Conservation (phyloP, 2,329 filamentous ascomycete genomes). For the Colletotrichum trifolii region DNA sequence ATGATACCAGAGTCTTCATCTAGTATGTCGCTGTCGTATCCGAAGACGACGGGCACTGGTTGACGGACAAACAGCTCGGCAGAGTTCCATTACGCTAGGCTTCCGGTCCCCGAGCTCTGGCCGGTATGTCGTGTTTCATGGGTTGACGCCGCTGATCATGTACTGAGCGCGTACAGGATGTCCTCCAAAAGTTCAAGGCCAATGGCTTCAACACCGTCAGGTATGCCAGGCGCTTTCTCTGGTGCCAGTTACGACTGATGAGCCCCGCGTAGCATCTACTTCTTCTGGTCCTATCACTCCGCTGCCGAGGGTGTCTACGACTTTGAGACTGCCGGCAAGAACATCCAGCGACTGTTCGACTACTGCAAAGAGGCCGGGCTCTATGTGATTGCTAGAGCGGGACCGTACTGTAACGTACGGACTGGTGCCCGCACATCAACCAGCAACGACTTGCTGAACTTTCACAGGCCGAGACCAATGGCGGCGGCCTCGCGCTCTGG, state of each 20-base stretch:
- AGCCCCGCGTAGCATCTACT: slow-evolving; percentile 69
- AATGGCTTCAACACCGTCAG: slow-evolving; percentile 82
- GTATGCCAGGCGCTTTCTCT: slow-evolving; percentile 49
- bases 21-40: slow-evolving; percentile 1
- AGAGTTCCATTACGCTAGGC: slow-evolving; percentile 75
- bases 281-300: slow-evolving; percentile 82
- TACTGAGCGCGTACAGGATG: slow-evolving; percentile 54
- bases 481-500: slow-evolving; percentile 51
- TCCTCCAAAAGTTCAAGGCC: slow-evolving; percentile 86
- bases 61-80: slow-evolving; percentile 72
- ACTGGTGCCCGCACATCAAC: too few species aligned
- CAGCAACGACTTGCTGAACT: neutral
- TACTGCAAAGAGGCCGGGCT: slow-evolving; percentile 79
- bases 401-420: slow-evolving; percentile 77
- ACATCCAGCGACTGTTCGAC: slow-evolving; percentile 76
- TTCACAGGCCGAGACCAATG: slow-evolving; percentile 38
- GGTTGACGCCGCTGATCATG: neutral
- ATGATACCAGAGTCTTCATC: slow-evolving; percentile 55
- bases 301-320: slow-evolving; percentile 78
- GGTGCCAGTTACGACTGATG: neutral
- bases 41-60: slow-evolving; percentile 62
- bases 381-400: slow-evolving; percentile 78
- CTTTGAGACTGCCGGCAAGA: slow-evolving; percentile 58
- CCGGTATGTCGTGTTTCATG: slow-evolving; percentile 53
- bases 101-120: slow-evolving; percentile 61